Evolutionary conservation across 192 early-diverging fungal species (phyloP), one percentile per base, ranked within the genome.

Genomic region (Coemansia sp.): DNA sequence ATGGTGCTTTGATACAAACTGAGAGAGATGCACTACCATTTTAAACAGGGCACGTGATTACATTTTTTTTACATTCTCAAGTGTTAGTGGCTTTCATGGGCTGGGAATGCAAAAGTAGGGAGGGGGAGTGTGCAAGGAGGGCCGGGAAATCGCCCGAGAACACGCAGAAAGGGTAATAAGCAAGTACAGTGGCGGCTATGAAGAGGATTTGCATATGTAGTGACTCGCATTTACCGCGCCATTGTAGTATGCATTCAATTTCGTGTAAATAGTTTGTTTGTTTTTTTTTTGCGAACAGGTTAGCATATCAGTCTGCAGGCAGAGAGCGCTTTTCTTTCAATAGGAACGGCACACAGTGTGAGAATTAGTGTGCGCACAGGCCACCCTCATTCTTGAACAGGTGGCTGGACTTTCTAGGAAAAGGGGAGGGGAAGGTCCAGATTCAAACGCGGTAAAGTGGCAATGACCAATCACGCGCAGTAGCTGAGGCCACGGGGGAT

Each of bases 1-100:
- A 81, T 25, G 70, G 64, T 2, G 70, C 70, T 57, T 59, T 81
- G 54, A 63, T 81, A 21, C 68, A 68, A 27, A 66, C 55, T 19
- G 57, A 63, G 21, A 54, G 62, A 5, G 30, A 56, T 8, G 6
- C 52, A 36, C 51, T 72, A 50, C 70, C 66, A 8, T 25, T 66
- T 1, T 78, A 61, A 6, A 57, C 33, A 25, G 17, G 53, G 20
- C 59, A 17, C 30, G 54, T 46, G 39, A 46, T 17, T 17, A 14
- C 10, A 5, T 14, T 17, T 14, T 46, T 17, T 17, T 36, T 46
- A 46, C 39, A 46, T 46, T 46, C 39, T 46, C 21, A 17, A 22
- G 21, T 4, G 1, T 20, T 3, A 2, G 2, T 22, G 22, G 22
- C 1, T 6, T n/a, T 23, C 22, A 22, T 55, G 54, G 14, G 54